A percentile compares a stretch with the other conserved stretches of the same genome.
phyloP scores from a whole-genome alignment of 1,284 basidiomycete species.

The Ceratobasidium sp. region DNA sequence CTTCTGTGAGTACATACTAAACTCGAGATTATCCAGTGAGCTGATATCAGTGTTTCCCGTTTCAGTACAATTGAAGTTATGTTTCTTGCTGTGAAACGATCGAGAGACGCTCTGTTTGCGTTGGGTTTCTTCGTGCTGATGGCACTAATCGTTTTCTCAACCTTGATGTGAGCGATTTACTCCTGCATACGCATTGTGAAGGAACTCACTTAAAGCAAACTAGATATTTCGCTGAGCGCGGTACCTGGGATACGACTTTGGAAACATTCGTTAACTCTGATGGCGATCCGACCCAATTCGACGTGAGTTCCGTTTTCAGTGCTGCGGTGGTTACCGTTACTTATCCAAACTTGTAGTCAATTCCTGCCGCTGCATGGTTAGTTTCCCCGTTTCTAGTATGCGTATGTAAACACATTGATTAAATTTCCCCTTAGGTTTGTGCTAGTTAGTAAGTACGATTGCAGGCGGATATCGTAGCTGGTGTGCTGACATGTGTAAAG shows the following conservation, averaged over 20 bases:
- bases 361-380: constrained; percentile 82
- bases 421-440: constrained; percentile 64
- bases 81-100: constrained; percentile 88
- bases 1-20: constrained; percentile 71
- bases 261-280: constrained; percentile 86
- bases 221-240: constrained; percentile 89
- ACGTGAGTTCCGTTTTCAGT: constrained; percentile 60
- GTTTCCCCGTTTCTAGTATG: constrained; percentile 46
- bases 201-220: background rate
- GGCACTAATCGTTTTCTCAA: constrained; percentile 88
- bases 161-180: constrained; percentile 71
- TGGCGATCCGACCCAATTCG: constrained; percentile 82
- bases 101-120: constrained; percentile 87
- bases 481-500: constrained; percentile 57
- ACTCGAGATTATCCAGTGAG: background rate
- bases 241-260: constrained; percentile 84
- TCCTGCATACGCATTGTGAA: background rate
- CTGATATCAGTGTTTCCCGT: background rate
- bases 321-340: constrained; percentile 25
- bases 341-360: constrained; percentile 65
- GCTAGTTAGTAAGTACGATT: constrained; percentile 67
- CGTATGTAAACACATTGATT: constrained; percentile 52
- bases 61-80: constrained; percentile 86
- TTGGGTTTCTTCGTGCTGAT: constrained; percentile 91
- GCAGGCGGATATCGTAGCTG: background rate